Evolutionary conservation across 176 grass and related monocot genomes (phyloP), one percentile per base, ranked within the genome.

Genomic region (Pontederia crassipes): DNA sequence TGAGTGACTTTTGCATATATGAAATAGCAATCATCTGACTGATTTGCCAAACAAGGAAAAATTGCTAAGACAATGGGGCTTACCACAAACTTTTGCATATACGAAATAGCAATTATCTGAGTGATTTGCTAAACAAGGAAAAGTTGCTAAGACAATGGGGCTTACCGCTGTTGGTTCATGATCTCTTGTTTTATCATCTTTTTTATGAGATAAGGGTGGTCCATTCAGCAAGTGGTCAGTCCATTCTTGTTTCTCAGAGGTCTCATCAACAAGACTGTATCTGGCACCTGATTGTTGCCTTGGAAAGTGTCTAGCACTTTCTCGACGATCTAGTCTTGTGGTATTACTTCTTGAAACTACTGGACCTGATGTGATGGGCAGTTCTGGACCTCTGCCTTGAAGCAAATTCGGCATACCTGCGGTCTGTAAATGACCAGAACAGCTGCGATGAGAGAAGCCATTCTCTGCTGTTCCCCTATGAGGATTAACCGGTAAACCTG

Each of bases 201-300:
- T 98, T 58, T 69, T 80, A 74, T 92, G 94, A 58, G 94, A 98
- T 67, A 87, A 88, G 7, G 88, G 89, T 10, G 88, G 82, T n/a
- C 74, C 81, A 75, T 98, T 85, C 64, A 88, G 75, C 51, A 93
- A 83, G 70, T 83, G 84, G 61, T 82, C 59, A 16, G 52, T 65
- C 87, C 82, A 80, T 65, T 85, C 79, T 46, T 73, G 65, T 66
- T 70, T 86, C 28, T 90, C 87, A 68, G 79, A 83, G 40, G 61
- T 61, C 52, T 57, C 54, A 72, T 58, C 55, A 18, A 80, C 59
- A 53, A 86, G 79, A 81, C 81, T 92, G 52, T 83, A 83, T 76
- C 76, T 80, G 65, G 80, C 86, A 51, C 81, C 75, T 2, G 64
- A 76, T n/a, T 80, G 77, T 60, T 85, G 77, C 58, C 82, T 81